Evolutionary conservation across 352 stramenopile species (phyloP).

Genomic region (Phytophthora lateralis): DNA sequence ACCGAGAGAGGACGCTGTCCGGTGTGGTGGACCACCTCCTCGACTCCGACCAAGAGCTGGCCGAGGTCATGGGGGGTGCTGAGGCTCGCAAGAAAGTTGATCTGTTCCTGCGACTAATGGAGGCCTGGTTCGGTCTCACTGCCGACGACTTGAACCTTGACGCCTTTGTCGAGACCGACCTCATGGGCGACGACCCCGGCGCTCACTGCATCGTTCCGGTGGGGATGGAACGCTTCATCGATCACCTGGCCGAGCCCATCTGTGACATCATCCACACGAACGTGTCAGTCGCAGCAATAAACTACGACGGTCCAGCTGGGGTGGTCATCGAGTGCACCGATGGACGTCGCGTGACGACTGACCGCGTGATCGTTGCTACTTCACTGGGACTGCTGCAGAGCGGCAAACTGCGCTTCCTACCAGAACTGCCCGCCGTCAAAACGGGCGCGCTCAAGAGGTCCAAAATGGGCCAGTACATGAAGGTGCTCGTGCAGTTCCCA

Average conservation of each 20-base stretch:
- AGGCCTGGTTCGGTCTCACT: conserved; percentile 60
- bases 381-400: conserved; percentile 63
- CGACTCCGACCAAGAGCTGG: conserved; percentile 26
- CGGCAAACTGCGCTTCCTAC: conserved; percentile 54
- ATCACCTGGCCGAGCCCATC: conserved; percentile 40
- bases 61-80: conserved; percentile 30
- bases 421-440: conserved; percentile 53
- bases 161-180: conserved; percentile 34
- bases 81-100: conserved; percentile 22
- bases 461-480: conserved; percentile 74
- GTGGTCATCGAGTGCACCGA: conserved; percentile 46
- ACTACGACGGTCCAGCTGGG: conserved; percentile 32
- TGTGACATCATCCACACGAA: conserved; percentile 45
- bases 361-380: conserved; percentile 60
- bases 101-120: conserved; percentile 44
- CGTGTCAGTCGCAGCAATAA: conserved; percentile 35
- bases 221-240: conserved; percentile 63
- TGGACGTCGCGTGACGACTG: conserved; percentile 31
- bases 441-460: conserved; percentile 52
- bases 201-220: conserved; percentile 56
- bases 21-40: conserved; percentile 46
- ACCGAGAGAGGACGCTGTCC: conserved; percentile 36
- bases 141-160: conserved; percentile 39
- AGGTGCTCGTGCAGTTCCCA: conserved; percentile 74
- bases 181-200: conserved; percentile 51